These are phyloP conservation scores for Hansfordia pulvinata DNA, from an alignment of 2,329 filamentous ascomycete species.

Conservation along the genomic window DNA sequence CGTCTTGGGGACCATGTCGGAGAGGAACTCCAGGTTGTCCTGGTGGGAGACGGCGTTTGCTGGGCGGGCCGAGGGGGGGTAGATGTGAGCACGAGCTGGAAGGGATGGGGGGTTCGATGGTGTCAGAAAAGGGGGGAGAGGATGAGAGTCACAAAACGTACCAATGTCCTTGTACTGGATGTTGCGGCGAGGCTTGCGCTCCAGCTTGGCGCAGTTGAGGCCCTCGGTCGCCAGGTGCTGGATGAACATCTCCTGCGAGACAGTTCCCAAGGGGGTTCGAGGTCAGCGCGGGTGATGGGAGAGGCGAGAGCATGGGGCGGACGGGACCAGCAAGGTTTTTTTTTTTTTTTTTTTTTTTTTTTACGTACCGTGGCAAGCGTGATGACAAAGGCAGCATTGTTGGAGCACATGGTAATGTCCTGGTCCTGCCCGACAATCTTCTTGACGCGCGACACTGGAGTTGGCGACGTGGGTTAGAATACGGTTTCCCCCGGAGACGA, in stretches of 20 bases:
- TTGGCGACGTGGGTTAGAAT: slow-evolving; percentile 2
- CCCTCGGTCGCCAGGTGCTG: slow-evolving; percentile 79
- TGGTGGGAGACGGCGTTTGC: slow-evolving; percentile 75
- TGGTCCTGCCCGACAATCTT: slow-evolving; percentile 86
- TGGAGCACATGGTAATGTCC: slow-evolving; percentile 76
- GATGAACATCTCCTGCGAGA: slow-evolving; percentile 77
- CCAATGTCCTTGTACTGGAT: slow-evolving; percentile 93
- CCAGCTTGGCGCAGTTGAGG: slow-evolving; percentile 78
- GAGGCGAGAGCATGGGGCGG: not conserved
- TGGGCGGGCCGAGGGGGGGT: slow-evolving; percentile 19
- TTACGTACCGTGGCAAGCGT: slow-evolving; percentile 69
- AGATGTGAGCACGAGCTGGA: not conserved
- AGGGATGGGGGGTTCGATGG: slow-evolving; percentile 2
- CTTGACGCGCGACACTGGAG: slow-evolving; percentile 78
- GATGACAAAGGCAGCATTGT: slow-evolving; percentile 88
- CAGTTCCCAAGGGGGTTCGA: no score
- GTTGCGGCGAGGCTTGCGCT: slow-evolving; percentile 83
- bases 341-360: no score
- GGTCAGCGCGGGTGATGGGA: no score
- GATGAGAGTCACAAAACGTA: no score
- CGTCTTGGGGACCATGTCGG: slow-evolving; percentile 82
- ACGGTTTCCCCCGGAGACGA: slow-evolving; percentile 3
- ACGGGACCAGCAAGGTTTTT: no score
- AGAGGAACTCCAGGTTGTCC: slow-evolving; percentile 89
- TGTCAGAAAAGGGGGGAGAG: no score